These are phyloP conservation scores for Cornus florida DNA, from an alignment of 148 eudicot species.

Conservation along the genomic window DNA sequence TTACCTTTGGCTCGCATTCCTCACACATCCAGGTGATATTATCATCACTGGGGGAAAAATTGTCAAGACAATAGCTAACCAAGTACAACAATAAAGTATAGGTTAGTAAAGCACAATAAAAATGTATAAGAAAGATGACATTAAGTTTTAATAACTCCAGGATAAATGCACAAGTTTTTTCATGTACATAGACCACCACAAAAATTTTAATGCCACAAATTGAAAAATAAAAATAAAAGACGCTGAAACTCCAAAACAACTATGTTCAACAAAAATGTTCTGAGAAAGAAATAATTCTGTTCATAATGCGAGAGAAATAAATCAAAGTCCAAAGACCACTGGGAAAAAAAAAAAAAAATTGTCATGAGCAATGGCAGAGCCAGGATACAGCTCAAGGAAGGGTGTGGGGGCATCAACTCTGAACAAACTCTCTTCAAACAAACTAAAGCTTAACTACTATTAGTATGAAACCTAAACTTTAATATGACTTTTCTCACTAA, in stretches of 20 bases:
- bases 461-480: too few species aligned
- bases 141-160: background rate
- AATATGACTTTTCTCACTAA: too few species aligned
- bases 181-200: background rate
- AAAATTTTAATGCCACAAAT: background rate
- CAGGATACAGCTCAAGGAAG: too few species aligned
- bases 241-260: background rate
- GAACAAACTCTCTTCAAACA: too few species aligned
- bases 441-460: too few species aligned
- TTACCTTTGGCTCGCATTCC: slow-evolving; percentile 26
- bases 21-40: slow-evolving; percentile 31
- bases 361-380: too few species aligned
- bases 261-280: background rate
- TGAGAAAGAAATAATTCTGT: background rate
- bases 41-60: slow-evolving; percentile 25
- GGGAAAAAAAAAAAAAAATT: too few species aligned
- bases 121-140: background rate
- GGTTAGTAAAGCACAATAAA: background rate
- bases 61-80: slow-evolving; percentile 33
- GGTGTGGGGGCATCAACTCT: too few species aligned
- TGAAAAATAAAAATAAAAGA: too few species aligned
- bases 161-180: background rate
- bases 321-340: too few species aligned
- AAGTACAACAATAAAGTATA: background rate
- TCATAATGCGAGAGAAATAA: too few species aligned